phyloP scores from a whole-genome alignment of 495 filamentous ascomycete genomes.

The Trichoderma erinaceum region DNA sequence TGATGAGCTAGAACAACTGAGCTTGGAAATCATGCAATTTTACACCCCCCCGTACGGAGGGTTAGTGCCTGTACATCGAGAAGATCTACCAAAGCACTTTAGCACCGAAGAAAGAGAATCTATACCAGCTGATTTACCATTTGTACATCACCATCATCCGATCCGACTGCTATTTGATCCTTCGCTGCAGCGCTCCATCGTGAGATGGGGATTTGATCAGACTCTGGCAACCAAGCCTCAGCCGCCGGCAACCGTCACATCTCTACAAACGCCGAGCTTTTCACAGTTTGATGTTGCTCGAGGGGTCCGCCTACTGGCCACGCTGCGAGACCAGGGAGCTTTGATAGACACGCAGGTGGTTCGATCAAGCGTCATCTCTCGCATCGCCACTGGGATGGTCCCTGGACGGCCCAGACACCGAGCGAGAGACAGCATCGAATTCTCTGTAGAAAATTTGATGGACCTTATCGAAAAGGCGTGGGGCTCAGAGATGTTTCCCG shows the following conservation, averaged over 20 bases:
- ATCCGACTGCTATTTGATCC: slow-evolving; percentile 28
- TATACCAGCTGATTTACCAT: slow-evolving; percentile 25
- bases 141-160: slow-evolving; percentile 23
- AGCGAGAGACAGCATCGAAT: slow-evolving; percentile 1
- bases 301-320: slow-evolving; percentile 1
- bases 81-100: slow-evolving; percentile 24
- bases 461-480: neutral
- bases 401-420: slow-evolving; percentile 5
- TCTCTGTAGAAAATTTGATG: slow-evolving; percentile 7
- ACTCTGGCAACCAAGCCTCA: slow-evolving; percentile 2
- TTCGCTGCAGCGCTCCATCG: slow-evolving; percentile 23
- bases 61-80: slow-evolving; percentile 27
- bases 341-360: slow-evolving; percentile 11
- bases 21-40: slow-evolving; percentile 24
- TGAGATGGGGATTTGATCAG: slow-evolving; percentile 22
- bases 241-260: neutral
- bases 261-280: neutral
- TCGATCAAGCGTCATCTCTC: neutral
- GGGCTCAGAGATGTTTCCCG: slow-evolving; percentile 8
- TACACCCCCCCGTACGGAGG: slow-evolving; percentile 22
- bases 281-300: slow-evolving; percentile 5
- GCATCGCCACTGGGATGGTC: neutral
- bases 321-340: slow-evolving; percentile 6
- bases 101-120: slow-evolving; percentile 23
- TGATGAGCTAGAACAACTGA: slow-evolving; percentile 28